Conservation (phyloP, 1,284 basidiomycete species). For the Leucoagaricus sp. region DNA sequence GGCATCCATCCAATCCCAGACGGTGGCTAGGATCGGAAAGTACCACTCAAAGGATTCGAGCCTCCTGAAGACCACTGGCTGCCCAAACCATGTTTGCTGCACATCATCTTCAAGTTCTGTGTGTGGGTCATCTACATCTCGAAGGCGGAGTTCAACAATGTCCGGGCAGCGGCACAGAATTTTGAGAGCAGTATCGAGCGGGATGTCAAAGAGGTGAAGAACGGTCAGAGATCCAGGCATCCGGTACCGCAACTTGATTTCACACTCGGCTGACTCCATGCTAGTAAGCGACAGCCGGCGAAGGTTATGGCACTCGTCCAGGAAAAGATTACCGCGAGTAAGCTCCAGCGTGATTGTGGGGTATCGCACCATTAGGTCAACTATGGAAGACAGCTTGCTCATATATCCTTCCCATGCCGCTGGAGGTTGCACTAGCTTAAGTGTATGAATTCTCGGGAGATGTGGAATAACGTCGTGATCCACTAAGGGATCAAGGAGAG, state of each 20-base stretch:
- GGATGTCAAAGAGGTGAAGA: not conserved
- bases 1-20: not conserved
- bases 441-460: not conserved
- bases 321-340: not conserved
- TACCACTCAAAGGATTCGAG: not conserved
- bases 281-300: not conserved
- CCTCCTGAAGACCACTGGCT: not conserved
- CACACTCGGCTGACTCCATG: not conserved
- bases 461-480: not conserved
- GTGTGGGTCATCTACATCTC: not conserved
- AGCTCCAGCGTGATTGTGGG: not conserved
- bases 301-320: not conserved
- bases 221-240: not conserved
- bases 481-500: not conserved
- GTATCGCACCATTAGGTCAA: too few relatives aligned
- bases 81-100: not conserved
- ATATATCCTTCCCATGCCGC: not conserved
- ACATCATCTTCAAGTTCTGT: not conserved
- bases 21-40: not conserved
- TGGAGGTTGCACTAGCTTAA: not conserved
- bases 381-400: not conserved
- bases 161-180: not conserved
- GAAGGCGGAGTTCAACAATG: not conserved
- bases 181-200: not conserved
- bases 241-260: not conserved